Evolutionary conservation across 768 basidiomycete species (phyloP).

Genomic region (Rhodotorula taiwanensis): DNA sequence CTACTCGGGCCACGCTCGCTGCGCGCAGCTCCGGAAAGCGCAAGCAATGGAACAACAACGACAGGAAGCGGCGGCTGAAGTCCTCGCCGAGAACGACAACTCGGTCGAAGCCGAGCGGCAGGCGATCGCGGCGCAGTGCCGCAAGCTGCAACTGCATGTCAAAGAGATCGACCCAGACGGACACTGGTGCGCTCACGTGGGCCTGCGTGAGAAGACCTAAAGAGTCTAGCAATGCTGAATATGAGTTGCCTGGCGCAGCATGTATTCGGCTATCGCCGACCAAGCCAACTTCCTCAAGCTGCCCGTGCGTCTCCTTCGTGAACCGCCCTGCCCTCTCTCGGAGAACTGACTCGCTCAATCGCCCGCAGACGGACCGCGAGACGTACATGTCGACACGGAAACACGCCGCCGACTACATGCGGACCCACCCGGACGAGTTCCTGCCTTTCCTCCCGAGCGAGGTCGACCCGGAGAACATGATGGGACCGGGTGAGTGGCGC

Average conservation of each 20-base stretch:
- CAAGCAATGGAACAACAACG: constrained; percentile 59
- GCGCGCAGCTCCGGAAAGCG: constrained; percentile 44
- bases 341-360: background rate
- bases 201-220: too few relatives aligned
- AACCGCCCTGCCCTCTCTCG: too few relatives aligned
- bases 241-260: constrained; percentile 39
- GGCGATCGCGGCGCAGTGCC: constrained; percentile 62
- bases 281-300: constrained; percentile 72
- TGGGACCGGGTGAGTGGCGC: constrained; percentile 50
- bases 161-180: constrained; percentile 84
- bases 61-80: constrained; percentile 58
- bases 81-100: constrained; percentile 61
- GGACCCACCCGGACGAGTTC: constrained; percentile 77
- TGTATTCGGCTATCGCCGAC: constrained; percentile 89
- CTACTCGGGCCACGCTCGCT: too few relatives aligned
- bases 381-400: constrained; percentile 58
- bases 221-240: too few relatives aligned
- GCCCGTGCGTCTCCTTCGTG: constrained; percentile 44
- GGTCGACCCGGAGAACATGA: constrained; percentile 58
- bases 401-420: constrained; percentile 74
- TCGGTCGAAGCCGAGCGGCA: constrained; percentile 57
- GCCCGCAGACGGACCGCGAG: constrained; percentile 45
- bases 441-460: constrained; percentile 72
- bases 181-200: constrained; percentile 54
- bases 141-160: constrained; percentile 41